Base-by-base conservation (phyloP, 129 eudicot species). In the Helianthus tuberosus region DNA sequence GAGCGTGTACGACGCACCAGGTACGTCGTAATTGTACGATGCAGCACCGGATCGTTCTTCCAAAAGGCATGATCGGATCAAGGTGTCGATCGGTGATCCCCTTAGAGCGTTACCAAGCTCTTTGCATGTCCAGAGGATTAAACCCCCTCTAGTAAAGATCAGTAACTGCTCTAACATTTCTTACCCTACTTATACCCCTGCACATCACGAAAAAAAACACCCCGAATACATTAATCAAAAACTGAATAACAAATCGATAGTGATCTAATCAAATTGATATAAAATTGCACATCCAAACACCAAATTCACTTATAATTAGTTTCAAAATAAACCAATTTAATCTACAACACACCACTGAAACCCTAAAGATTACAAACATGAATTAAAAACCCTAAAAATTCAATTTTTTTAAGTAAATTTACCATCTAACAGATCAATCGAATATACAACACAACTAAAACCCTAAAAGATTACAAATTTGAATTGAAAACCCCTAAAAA, bases 61-160 rank as follows among this genome's bases (percentile, higher is more conserved):
- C 85, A 95, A 79, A 65, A 95, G 94, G 77, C 99, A 95, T 6
- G 96, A 93, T 13, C 96, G 68, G 68, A 93, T 93, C 77, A 93
- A 68, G 57, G 96, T 79, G 49, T 93, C 96, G 59, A 93, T 88
- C 1, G 96, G 96, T 0, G 96, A 90, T 3, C 99, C 97, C 77
- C 87, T 84, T 14, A 95, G 82, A 49, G 97, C 99, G 76, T 95
- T 87, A 58, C 97, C 96, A 23, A 95, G 86, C 86, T 95, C 97
- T 62, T 89, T 91, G 80, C 99, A 95, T 1, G 97, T 89, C 99
- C 99, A 95, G 89, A 95, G 97, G 88, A 95, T 91, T 61, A 95
- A 77, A 5, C 99, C 99, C 65, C 98, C 98, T 77, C 98, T 85
- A 5, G 98, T 88, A 51, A 93, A 93, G n/a, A 93, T 90, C 61